Evolutionary conservation across 768 basidiomycete species (phyloP), one percentile per base, ranked within the genome.

Genomic region (Goffeauzyma gilvescens): DNA sequence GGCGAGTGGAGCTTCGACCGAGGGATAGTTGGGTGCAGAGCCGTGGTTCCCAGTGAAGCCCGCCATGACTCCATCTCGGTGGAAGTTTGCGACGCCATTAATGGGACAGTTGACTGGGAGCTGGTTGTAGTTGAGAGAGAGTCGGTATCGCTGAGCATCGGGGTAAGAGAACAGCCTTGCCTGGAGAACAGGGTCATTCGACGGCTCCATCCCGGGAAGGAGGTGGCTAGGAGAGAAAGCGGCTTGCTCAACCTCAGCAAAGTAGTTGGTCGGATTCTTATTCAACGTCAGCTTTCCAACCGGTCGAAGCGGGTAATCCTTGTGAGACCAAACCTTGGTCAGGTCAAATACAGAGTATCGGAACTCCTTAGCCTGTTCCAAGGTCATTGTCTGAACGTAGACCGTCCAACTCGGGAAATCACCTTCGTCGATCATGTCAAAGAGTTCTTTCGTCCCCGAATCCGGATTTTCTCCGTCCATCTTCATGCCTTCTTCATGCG

Each of bases 91-190:
- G 38, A 54, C 49, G 4, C 78, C 79, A 39, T 66, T 68, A 37
- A 79, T 59, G 1, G 85, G 79, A 5, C 75, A 71, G 62, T 95
- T 95, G 59, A 87, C 78, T 1, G 87, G 86, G 8, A 95, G 68
- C 56, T 90, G 65, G 55, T 78, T 72, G 58, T 68, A 68, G 61
- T 69, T 69, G 31, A 52, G 50, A 2, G 66, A 66, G 47, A 69
- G 58, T 23, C 68, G 41, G 42, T 51, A 42, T 26, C 54, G 49
- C 17, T 55, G 57, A 5, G 47, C 50, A 65, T 71, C 71, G 32
- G 68, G 69, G 70, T 96, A 96, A 4, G 84, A 83, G 76, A 93
- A 95, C 36, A 93, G 73, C 42, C 89, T 82, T 17, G 81, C 80
- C 61, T 95, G 87, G 50, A 95, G 72, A 53, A 95, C 82, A 18